Base-by-base conservation (phyloP, 106 monocot genomes). In the Dendrobium huoshanense region DNA sequence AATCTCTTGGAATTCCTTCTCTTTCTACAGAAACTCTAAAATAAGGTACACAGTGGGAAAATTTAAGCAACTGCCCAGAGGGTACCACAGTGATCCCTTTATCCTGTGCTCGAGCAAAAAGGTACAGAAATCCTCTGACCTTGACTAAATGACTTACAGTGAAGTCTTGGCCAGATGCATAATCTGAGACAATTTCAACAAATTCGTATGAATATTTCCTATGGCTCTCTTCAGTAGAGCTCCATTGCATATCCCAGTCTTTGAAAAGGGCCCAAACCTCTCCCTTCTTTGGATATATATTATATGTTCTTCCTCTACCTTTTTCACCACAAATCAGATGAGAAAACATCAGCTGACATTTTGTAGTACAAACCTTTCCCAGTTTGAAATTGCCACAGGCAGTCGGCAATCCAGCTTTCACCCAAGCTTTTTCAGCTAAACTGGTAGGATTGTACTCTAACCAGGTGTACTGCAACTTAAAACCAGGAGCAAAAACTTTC, bases 261-360 rank as follows among this genome's bases (percentile, higher is more conserved):
- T 87, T 92, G 77, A 82, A 92, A 24, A 92, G 76, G 47, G 95
- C 95, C 95, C 95, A 95, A n/a, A 90, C 77, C 73, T 95, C 88
- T 70, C 88, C 90, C 70, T 86, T 92, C 64, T 67, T 87, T 49
- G 95, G 95, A 70, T 82, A 75, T 73, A 95, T 84, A 4, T 77
- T 73, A 80, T 85, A 95, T 15, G 80, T 73, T 4, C 80, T 85
- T 83, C 81, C 88, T 47, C 56, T 18, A 37, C 64, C 78, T 79
- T 81, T 78, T 18, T 19, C 51, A 17, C 17, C 74, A 19, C 27
- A 54, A 75, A 89, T 81, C 65, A 77, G 48, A 80, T 84, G 84
- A 18, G 86, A 86, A 73, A 86, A 86, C 77, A 86, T 79, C 6
- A 33, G 67, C 15, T 70, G 43, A 2, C 83, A 48, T 17, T 79